Conservation (phyloP, 441 rosid genomes). For the Syzygium malaccense region DNA sequence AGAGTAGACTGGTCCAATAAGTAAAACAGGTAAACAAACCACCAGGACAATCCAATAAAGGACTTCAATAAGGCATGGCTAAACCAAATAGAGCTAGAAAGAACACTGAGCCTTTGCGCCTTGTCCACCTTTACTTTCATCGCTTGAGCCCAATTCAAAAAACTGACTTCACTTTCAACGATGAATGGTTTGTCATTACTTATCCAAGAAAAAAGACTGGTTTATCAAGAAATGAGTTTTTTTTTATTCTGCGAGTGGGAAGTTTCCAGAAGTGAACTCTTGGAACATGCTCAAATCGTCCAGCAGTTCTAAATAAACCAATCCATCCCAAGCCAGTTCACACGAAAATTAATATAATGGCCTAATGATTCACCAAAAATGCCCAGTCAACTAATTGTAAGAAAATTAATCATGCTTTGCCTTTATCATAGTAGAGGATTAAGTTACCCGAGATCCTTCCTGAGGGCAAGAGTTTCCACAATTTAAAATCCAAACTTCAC, state of each 20-base stretch:
- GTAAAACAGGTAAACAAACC: not conserved
- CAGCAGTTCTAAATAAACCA: not conserved
- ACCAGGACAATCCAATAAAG: not conserved
- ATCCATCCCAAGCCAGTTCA: not conserved
- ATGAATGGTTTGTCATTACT: not conserved
- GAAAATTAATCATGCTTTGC: not conserved
- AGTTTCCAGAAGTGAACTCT: not conserved
- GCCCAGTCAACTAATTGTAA: not conserved
- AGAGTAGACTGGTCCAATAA: not conserved
- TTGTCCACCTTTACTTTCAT: not conserved
- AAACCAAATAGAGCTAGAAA: not conserved
- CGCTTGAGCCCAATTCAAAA: not conserved
- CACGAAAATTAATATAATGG: not conserved
- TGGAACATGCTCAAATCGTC: not conserved
- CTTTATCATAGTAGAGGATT: not conserved
- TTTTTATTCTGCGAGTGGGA: not conserved
- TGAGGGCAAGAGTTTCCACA: not conserved
- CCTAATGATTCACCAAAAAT: not conserved
- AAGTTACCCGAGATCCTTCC: not conserved
- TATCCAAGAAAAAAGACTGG: not conserved
- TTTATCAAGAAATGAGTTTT: not conserved
- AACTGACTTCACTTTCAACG: not conserved
- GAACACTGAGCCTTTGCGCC: not conserved
- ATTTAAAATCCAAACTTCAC: not conserved
- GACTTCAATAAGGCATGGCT: not conserved